These are phyloP conservation scores for Aspergillus jensenii DNA, from an alignment of 2,329 filamentous ascomycete species.

Conservation along the genomic window DNA sequence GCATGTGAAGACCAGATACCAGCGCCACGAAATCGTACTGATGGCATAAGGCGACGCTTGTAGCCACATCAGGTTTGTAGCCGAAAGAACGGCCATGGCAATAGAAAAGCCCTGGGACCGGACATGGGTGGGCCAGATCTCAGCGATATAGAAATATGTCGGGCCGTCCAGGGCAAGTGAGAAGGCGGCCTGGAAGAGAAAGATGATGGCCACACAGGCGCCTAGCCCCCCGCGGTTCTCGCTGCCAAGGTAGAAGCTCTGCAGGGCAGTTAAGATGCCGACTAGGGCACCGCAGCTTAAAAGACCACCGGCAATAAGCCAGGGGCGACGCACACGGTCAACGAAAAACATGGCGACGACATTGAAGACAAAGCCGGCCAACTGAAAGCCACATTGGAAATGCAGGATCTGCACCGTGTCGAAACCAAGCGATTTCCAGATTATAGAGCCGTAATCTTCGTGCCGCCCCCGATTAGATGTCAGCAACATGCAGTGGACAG, in stretches of 20 bases:
- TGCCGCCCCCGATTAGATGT: too few species aligned
- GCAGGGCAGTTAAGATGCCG: not conserved
- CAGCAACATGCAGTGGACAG: too few species aligned
- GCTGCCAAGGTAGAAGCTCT: not conserved
- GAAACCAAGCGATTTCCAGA: not conserved
- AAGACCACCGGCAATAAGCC: not conserved
- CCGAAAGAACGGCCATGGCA: not conserved
- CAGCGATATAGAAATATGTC: not conserved
- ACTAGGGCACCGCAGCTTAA: not conserved
- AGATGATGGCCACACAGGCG: not conserved
- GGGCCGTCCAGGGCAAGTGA: not conserved
- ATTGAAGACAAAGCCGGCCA: not conserved
- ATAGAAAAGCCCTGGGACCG: not conserved
- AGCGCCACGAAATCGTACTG: not conserved
- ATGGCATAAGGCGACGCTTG: not conserved
- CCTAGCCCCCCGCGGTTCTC: not conserved
- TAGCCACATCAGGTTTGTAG: not conserved
- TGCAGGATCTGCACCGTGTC: not conserved
- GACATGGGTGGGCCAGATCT: not conserved
- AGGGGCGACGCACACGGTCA: not conserved
- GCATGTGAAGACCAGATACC: not conserved
- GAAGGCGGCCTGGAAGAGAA: not conserved
- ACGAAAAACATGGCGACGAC: not conserved
- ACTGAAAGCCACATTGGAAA: not conserved
- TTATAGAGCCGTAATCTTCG: not conserved